A percentile compares a stretch with the other conserved stretches of the same genome.
Conservation (phyloP, 2,329 filamentous ascomycete species). For the Exophiala lecanii-corni region DNA sequence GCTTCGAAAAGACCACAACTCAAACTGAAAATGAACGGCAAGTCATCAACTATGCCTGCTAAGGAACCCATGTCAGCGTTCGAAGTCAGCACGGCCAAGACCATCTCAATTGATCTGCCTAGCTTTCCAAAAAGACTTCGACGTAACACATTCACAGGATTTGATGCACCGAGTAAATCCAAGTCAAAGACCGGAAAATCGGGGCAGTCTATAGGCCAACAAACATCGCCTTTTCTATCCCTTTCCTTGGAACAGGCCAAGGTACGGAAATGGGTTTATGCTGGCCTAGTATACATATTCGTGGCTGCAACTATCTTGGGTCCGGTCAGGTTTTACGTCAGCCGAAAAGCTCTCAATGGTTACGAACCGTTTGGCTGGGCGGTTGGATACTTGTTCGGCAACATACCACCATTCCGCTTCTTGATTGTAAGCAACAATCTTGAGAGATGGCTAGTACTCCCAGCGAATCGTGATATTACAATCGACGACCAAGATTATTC, state of each 20-base stretch:
- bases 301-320: conserved; percentile 63
- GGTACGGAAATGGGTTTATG: conserved; percentile 77
- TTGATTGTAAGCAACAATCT: conserved; percentile 65
- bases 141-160: conserved; percentile 27
- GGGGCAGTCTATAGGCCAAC: conserved; percentile 35
- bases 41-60: conserved; percentile 6
- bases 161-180: conserved; percentile 38
- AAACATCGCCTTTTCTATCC: conserved; percentile 56
- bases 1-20: conserved; percentile 4
- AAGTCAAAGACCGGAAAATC: conserved; percentile 2
- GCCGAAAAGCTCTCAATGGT: conserved; percentile 60
- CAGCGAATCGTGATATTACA: conserved; percentile 36
- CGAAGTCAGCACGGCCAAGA: conserved; percentile 1
- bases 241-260: conserved; percentile 75
- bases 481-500: conserved; percentile 41
- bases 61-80: conserved; percentile 11
- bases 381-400: conserved; percentile 80
- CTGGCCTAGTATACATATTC: conserved; percentile 67
- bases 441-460: conserved; percentile 71
- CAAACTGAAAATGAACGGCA: conserved; percentile 14
- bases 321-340: conserved; percentile 67
- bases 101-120: conserved; percentile 3
- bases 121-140: conserved; percentile 4
- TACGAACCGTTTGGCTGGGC: conserved; percentile 90
- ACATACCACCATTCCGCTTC: conserved; percentile 66